Base-by-base conservation (phyloP, 108 stramenopile genomes). In the Cylindrotheca closterium region DNA sequence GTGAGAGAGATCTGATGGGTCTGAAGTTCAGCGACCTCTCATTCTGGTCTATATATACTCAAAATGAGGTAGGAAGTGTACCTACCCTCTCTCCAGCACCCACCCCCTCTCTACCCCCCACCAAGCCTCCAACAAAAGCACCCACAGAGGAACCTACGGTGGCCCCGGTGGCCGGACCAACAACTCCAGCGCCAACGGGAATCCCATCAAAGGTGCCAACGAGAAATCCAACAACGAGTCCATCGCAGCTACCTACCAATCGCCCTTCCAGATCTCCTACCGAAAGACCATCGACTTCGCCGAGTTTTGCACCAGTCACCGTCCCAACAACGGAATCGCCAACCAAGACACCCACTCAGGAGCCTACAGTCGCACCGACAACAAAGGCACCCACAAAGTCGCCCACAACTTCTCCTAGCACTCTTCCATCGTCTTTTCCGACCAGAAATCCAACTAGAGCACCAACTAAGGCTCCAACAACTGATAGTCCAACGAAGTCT, bases 401-500 rank as follows among this genome's bases (percentile, higher is more conserved):
- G 0, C 59, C 69, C 15, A 31, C 27, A 17, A 53, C 18, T 27
- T 15, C 30, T 15, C 51, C 68, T 1, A 10, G 37, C 15, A 27
- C 22, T 3, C 29, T 1, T 32, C 58, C 25, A 2, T 17, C 55
- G 29, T 17, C 70, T 0, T 57, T n/a, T 48, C 7, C 70, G 15
- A 29, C 63, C 26, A 47, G 47, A 12, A 23, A 48, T 1, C 50
- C 59, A 34, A 30, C 67, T n/a, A 58, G 22, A 26, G 18, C 23
- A 7, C 27, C 46, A 15, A 33, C 67, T 48, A 15, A 23, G 25
- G 23, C 45, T 7, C 51, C 68, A 3, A 32, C 65, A 24, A 23
- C 58, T 17, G 30, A 19, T 30, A 59, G 51, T 30, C 66, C 66
- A 30, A 60, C 59, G 18, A 50, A 53, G 42, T 24, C 60, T 2